These are phyloP conservation scores for Blastobotrys capitulatus DNA, from an alignment of 1,139 yeast genomes.

Conservation along the genomic window DNA sequence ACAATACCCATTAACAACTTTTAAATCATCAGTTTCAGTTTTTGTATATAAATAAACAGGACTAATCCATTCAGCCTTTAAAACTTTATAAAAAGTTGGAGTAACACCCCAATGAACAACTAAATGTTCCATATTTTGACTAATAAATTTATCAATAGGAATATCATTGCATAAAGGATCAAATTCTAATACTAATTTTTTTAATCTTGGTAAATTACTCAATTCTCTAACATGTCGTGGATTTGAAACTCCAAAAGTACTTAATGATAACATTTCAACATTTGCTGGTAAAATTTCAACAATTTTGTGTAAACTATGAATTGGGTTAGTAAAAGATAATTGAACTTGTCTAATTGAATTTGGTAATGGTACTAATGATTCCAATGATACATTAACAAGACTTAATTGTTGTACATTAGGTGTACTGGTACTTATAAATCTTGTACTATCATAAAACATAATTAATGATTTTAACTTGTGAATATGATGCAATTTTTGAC, in stretches of 20 bases:
- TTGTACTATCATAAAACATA: not conserved
- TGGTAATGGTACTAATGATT: not conserved
- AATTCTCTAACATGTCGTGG: not conserved
- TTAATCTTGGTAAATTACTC: not conserved
- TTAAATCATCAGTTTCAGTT: not conserved
- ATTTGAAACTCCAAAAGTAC: not conserved
- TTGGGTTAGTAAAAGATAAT: not conserved
- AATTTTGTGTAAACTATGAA: not conserved
- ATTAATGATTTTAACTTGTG: not conserved
- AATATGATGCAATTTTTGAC: not conserved
- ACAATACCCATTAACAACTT: not conserved
- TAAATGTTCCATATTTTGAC: not conserved
- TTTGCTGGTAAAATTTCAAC: not conserved
- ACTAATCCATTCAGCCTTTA: not conserved
- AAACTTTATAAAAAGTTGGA: constrained; percentile 1
- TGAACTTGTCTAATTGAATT: not conserved
- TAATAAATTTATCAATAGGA: not conserved
- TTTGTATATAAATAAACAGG: not conserved
- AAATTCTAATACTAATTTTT: not conserved
- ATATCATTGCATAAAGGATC: constrained; percentile 3
- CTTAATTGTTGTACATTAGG: not conserved
- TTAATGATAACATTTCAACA: not conserved
- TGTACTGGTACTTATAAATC: not conserved
- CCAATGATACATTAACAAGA: not conserved
- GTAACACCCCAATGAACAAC: constrained; percentile 1